Percentiles rank a stretch among this genome's conserved stretches.
phyloP scores from a whole-genome alignment of 169 alveolate species.

The Plasmodium knowlesi region DNA sequence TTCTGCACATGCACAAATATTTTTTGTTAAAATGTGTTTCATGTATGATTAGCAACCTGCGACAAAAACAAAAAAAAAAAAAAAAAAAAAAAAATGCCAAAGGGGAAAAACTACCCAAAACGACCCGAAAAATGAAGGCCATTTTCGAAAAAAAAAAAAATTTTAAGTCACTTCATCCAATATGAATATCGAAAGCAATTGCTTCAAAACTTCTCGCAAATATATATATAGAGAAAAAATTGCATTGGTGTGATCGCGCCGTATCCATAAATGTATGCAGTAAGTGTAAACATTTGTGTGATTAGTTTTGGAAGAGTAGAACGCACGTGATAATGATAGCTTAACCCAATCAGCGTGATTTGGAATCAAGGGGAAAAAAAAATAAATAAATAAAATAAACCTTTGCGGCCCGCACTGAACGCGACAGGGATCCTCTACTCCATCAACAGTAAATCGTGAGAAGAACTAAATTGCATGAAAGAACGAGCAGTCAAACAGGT shows the following conservation, averaged over 20 bases:
- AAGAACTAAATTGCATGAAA: not conserved
- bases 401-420: not conserved
- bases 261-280: not conserved
- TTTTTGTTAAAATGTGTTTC: constrained; percentile 6
- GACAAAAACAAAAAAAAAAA: constrained; percentile 12
- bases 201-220: not conserved
- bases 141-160: not conserved
- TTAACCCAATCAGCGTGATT: not conserved
- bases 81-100: constrained; percentile 17
- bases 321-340: not conserved
- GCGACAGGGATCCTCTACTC: not conserved
- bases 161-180: not conserved
- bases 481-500: not conserved
- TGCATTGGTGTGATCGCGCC: not conserved
- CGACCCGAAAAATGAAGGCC: not conserved
- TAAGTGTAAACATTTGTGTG: not conserved
- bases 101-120: not conserved
- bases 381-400: not conserved
- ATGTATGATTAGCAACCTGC: not conserved
- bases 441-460: not conserved
- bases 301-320: not conserved
- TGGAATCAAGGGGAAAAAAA: no score
- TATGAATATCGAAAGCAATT: not conserved
- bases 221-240: not conserved
- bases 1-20: not conserved